Evolutionary conservation across 495 filamentous ascomycete species (phyloP).

Genomic region (Tuber melanosporum): DNA sequence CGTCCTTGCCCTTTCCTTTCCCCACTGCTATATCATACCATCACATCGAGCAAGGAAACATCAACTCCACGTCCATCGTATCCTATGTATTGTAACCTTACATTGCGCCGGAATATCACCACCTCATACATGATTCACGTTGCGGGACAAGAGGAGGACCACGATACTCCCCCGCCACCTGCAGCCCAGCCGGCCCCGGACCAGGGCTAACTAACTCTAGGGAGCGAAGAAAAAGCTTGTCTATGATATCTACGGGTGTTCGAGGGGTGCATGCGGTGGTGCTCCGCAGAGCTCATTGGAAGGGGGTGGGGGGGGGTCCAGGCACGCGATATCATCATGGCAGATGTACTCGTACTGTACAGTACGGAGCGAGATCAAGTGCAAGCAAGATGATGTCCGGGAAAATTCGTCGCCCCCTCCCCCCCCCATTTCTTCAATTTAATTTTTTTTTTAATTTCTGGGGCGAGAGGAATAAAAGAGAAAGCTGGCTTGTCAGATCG

Average conservation of each 20-base stretch:
- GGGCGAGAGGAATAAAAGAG: not conserved
- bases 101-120: no score
- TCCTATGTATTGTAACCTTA: no score
- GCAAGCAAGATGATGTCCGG: not conserved
- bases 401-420: not conserved
- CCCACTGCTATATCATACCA: no score
- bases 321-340: not conserved
- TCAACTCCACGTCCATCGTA: no score
- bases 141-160: no score
- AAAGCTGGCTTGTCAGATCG: not conserved
- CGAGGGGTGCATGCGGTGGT: not conserved
- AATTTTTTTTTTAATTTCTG: not conserved
- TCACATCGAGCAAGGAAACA: no score
- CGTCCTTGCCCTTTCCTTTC: no score
- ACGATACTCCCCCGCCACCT: no score
- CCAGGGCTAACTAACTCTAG: not conserved
- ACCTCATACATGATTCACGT: no score
- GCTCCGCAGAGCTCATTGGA: not conserved
- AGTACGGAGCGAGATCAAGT: not conserved
- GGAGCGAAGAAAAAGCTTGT: not conserved
- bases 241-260: not conserved
- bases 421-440: not conserved
- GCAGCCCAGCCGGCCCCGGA: not conserved
- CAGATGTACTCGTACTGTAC: not conserved
- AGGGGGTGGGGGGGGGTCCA: not conserved